Conservation (phyloP, 495 filamentous ascomycete genomes). For the Aspergillus bertholletiae region DNA sequence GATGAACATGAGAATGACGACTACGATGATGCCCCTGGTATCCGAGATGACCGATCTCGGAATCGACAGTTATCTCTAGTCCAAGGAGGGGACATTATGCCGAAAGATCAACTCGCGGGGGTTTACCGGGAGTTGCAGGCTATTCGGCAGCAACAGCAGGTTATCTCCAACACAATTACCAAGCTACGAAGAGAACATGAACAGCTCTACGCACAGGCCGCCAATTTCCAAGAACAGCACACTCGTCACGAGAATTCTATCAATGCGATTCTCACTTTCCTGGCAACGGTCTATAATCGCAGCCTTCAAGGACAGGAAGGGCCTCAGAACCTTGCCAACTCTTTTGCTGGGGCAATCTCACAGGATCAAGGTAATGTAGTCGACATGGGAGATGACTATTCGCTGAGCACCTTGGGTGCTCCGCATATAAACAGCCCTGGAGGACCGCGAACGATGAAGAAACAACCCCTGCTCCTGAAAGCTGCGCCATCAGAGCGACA, state of each 20-base stretch:
- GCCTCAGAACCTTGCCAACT: conserved; percentile 64
- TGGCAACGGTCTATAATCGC: conserved; percentile 92
- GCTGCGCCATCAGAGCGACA: conserved; percentile 40
- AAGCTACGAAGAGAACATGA: conserved; percentile 81
- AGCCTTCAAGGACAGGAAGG: conserved; percentile 61
- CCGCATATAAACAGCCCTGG: conserved; percentile 31
- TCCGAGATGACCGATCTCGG: conserved; percentile 36
- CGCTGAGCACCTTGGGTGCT: conserved; percentile 34
- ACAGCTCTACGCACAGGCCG: conserved; percentile 83
- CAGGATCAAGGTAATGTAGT: conserved; percentile 62
- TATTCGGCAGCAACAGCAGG: conserved; percentile 78
- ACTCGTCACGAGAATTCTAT: conserved; percentile 97
- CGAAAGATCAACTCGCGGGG: conserved; percentile 73
- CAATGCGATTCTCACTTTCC: conserved; percentile 93
- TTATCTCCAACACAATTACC: conserved; percentile 74
- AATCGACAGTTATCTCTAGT: conserved; percentile 40
- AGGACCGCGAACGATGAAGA: conserved; percentile 42
- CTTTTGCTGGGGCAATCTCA: conserved; percentile 67
- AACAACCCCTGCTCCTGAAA: conserved; percentile 48
- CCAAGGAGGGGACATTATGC: conserved; percentile 46
- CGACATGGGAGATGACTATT: conserved; percentile 64
- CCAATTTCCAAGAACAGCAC: conserved; percentile 86
- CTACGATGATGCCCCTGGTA: conserved; percentile 46
- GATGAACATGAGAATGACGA: conserved; percentile 70
- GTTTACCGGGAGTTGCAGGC: conserved; percentile 76